Base-by-base conservation (phyloP, 164 flowering plant genomes). In the Nelumbo lutea region DNA sequence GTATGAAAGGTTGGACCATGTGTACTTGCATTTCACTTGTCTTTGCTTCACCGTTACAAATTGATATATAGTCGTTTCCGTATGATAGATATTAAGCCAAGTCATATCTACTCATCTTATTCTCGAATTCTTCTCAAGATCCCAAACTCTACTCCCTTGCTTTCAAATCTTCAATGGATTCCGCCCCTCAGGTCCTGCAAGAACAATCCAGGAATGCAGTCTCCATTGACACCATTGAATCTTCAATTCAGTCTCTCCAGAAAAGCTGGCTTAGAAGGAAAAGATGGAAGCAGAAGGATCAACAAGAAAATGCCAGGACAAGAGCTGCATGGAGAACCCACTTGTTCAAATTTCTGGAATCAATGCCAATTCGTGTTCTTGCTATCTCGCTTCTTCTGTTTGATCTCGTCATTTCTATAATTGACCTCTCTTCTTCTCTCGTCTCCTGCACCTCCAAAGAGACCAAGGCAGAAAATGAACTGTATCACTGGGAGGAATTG, bases 401-500 rank as follows among this genome's bases (percentile, higher is more conserved):
- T 0, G 90, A 88, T 68, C 83, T 86, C 38, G 59, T 78, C 60
- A 14, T 86, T 59, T 81, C 86, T 0, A 57, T 78, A 50, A 75
- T 82, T 10, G 90, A 88, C 65, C 87, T 88, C 61, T 82, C 93
- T 1, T 78, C 83, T 1, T 81, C 90, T 13, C 10, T 84, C n/a
- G 15, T 76, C 9, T 76, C 85, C 0, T 77, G 86, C 57, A 5
- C 58, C 3, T 43, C 67, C 6, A 47, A 45, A 5, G 52, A 8
- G 8, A 75, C 6, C 27, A 44, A 59, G 13, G 40, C 50, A 58
- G 63, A 67, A 39, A 38, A 42, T 15, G 62, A 56, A 13, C 71
- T 80, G 79, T 81, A 52, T 56, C 90, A 84, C 61, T 86, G 88
- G 86, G 65, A 9, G 90, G 86, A 14, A 76, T 83, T 40, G 78